Base-by-base conservation (phyloP, 495 filamentous ascomycete genomes). In the Trichoderma parareesei region DNA sequence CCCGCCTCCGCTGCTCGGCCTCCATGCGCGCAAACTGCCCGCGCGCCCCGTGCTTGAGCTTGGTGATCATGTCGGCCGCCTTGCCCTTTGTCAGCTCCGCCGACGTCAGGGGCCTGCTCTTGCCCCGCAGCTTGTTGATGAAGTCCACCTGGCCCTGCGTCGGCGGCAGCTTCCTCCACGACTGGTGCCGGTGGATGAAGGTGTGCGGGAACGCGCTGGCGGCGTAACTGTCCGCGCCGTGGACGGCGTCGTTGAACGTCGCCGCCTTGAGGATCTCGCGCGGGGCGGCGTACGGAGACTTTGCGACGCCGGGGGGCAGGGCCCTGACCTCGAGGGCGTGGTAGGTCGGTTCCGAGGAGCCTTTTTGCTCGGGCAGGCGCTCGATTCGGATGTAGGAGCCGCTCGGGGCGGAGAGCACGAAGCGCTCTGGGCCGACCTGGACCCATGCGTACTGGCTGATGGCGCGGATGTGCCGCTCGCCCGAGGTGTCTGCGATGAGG, bases 31-130 rank as follows among this genome's bases (percentile, higher is more conserved):
- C 75, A 69, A 88, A 93, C 44, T 84, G 81, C 11, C 89, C 88
- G 69, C 85, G 85, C 10, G 89, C 90, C 0, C 94, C 94, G 72
- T 90, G 87, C 68, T 87, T 91, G 65, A 97, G 69, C 71, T 96
- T 96, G 2, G 90, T 95, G 66, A 98, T 96, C 84, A 97, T 91
- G 76, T 98, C 94, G 20, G 82, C 82, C 41, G 94, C 95, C 69
- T 85, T 83, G 1, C 94, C 94, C 64, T 91, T 91, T 5, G 85
- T 95, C 49, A 97, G 65, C 40, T 84, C 80, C 1, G 70, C 72
- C 0, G 74, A 46, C n/a, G 67, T 78, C 18, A 94, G 70, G 60
- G 80, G 76, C n/a, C 86, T 79, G 1, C 84, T 72, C 10, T 80
- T 74, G 1, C 78, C 74, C 5, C 85, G 76, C 5, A 88, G 69